These are phyloP conservation scores for Dendrobium nobile DNA, from an alignment of 106 monocot species.

Conservation along the genomic window DNA sequence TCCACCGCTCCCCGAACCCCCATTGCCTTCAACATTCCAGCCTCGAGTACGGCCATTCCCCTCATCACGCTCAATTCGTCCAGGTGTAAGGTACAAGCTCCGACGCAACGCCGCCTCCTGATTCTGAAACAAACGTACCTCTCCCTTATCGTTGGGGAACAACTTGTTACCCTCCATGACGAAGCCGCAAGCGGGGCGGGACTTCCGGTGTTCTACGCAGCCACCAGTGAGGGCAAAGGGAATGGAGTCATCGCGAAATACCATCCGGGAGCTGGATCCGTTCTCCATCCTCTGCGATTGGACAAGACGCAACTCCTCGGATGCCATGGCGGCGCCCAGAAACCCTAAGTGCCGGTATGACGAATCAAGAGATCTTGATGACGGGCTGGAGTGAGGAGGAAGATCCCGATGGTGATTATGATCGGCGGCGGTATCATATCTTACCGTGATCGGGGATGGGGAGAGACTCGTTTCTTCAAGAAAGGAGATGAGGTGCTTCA, in stretches of 20 bases:
- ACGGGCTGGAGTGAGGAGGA: background rate
- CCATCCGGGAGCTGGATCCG: slow-evolving; percentile 8
- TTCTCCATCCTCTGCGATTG: slow-evolving; percentile 8
- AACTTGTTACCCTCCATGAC: slow-evolving; percentile 6
- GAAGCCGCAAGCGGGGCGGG: background rate
- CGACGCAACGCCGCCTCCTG: slow-evolving; percentile 9
- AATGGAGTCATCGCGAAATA: slow-evolving; percentile 1
- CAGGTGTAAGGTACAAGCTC: background rate
- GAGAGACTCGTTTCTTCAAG: background rate
- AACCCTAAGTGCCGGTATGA: background rate
- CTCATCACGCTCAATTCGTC: background rate
- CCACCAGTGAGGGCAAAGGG: slow-evolving; percentile 8
- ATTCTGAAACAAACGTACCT: slow-evolving; percentile 3
- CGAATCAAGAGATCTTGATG: background rate
- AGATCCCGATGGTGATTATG: background rate
- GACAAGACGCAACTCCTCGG: slow-evolving; percentile 5
- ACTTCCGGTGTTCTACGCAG: background rate
- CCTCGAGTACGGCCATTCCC: background rate
- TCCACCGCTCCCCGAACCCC: background rate
- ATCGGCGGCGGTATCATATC: background rate
- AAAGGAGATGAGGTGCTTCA: background rate
- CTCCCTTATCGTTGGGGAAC: slow-evolving; percentile 9
- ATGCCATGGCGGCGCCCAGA: background rate
- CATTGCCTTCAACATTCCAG: slow-evolving; percentile 10
- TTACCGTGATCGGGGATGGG: background rate